Evolutionary conservation across 108 stramenopile genomes (phyloP), one percentile per base, ranked within the genome.

Genomic region (Hondaea fermentalgiana): DNA sequence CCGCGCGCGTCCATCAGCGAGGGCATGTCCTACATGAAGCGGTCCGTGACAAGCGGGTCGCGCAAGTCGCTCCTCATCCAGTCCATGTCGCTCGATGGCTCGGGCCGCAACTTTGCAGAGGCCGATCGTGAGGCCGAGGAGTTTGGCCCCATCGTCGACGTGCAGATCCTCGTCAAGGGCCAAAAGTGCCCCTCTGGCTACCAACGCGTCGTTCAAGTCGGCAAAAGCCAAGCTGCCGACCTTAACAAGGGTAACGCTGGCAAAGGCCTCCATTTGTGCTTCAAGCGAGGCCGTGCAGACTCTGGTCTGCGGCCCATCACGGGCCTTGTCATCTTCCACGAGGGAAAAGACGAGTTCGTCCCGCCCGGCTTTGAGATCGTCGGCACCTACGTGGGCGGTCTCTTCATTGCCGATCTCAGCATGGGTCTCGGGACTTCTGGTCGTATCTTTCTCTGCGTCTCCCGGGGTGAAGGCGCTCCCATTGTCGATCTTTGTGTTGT

Each of bases 331-430:
- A 23, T 83, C 16, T 47, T 83, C 5, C 76, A 53, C 25, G 76
- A 83, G 76, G 51, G 25, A 8, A 83, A 83, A 23, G 76, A 83
- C n/a, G 76, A 83, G 76, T 83, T 83, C 4, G 76, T 83, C 28
- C 76, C 76, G 25, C 76, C 76, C 25, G 76, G 76, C 45, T 83
- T 45, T 83, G 76, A 83, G 28, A 83, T 83, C 51, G 76, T 83
- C 6, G 76, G 76, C 49, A 53, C 76, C 51, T 53, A 53, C 4
- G 6, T 83, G 10, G 45, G 49, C 28, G 51, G 51, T 83, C 45
- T 25, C 49, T 83, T 83, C n/a, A 23, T 83, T 23, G 76, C 76
- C 19, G 76, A 83, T 53, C 51, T 83, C 25, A 53, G 49, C 51
- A 21, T 83, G n/a, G 76, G 76, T 43, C 51, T 25, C 14, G 49